Base-by-base conservation (phyloP, 1,284 basidiomycete species). In the Cryptococcus wingfieldii region DNA sequence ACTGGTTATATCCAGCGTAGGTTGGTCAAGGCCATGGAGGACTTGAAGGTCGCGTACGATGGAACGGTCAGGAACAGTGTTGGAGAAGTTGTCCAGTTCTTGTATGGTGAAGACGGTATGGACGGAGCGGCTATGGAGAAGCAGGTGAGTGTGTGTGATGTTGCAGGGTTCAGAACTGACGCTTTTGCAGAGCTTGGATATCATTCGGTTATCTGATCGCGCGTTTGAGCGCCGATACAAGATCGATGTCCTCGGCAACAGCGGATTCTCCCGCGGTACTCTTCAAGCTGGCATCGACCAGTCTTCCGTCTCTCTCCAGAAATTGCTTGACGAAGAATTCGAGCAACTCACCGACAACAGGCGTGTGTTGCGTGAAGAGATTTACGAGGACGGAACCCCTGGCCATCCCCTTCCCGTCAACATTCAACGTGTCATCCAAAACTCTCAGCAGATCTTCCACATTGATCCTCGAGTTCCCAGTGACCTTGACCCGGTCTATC, bases 1-100 rank as follows among this genome's bases (percentile, higher is more conserved):
- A 98, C 96, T 0, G 96, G 96, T 68, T 98, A 98, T 77, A 98
- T 98, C 68, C 96, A 98, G 77, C 89, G 95, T 70, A 89, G 95
- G 63, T 81, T 98, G 60, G 94, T 99, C 68, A 98, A 99, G 79
- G 96, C 95, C 1, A 80, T 98, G 66, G 96, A 98, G 76, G 96
- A 98, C 64, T 87, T 99, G 42, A 91, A 90, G 84, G 94, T 98
- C 42, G 89, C 88, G 74, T 99, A 98, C 71, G 96, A 99, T 65
- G 94, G 95, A 27, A 98, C 96, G 0, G 95, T 98, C 19, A 86
- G 95, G 53, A 98, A 98, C 74, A 98, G 95, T 9, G 82, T 94
- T 4, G 92, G 92, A 12, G 93, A 97, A 75, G 84, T 98, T 46
- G 84, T 98, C 38, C 93, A 98, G 75, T 98, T 98, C 77, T 83